Evolutionary conservation across 2,329 filamentous ascomycete species (phyloP).

Genomic region (Cercospora sp.): DNA sequence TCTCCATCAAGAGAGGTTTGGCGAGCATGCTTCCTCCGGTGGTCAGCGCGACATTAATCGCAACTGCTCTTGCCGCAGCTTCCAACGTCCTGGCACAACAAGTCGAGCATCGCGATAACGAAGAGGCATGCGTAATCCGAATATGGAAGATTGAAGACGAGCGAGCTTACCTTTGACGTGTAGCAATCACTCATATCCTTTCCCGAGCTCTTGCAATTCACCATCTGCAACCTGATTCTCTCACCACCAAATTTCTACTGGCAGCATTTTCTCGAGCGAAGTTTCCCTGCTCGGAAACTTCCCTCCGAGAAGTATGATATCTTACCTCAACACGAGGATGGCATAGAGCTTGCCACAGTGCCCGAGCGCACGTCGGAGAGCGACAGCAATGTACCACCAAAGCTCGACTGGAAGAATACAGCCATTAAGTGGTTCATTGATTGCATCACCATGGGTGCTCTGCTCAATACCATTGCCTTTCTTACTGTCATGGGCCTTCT

Average conservation of each 20-base stretch:
- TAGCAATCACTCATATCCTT: neutral
- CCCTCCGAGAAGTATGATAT: neutral
- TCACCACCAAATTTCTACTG: constrained; percentile 6
- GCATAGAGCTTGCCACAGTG: neutral
- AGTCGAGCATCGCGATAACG: neutral
- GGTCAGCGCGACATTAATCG: neutral
- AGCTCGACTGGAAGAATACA: constrained; percentile 3
- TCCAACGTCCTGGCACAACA: neutral
- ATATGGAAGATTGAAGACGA: too few species aligned
- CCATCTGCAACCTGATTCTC: neutral
- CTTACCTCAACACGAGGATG: neutral
- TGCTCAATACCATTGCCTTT: constrained; percentile 10
- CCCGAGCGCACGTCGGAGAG: neutral
- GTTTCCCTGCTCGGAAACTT: neutral
- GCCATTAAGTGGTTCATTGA: constrained; percentile 10
- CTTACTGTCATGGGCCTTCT: constrained; percentile 3
- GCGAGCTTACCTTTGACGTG: neutral
- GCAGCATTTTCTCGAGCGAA: constrained; percentile 7
- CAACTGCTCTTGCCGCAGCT: neutral
- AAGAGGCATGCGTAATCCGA: neutral
- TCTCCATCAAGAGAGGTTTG: neutral
- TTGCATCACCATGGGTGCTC: constrained; percentile 6
- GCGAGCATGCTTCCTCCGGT: neutral
- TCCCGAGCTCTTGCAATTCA: neutral
- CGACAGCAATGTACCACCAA: neutral